Evolutionary conservation across 2,329 filamentous ascomycete genomes (phyloP), one percentile per base, ranked within the genome.

Genomic region (Neurospora sp.): DNA sequence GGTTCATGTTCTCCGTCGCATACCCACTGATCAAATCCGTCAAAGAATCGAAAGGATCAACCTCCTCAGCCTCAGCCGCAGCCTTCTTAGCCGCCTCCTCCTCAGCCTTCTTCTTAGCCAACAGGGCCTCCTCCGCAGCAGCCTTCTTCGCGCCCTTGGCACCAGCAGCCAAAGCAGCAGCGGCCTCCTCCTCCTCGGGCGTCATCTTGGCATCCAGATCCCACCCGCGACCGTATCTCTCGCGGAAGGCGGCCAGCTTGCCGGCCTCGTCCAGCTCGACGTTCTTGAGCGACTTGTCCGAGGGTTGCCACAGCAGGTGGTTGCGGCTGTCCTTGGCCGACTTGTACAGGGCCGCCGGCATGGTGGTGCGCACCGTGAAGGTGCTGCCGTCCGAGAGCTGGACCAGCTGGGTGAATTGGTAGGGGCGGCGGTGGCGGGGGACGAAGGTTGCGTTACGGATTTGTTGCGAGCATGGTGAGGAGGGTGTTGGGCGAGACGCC

Each of bases 231-330:
- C 96, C 96, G 83, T 94, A 99, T 70, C 91, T 87, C 72, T 86
- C 87, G 76, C 96, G 87, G 84, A 99, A 99, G 69, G 92, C 91
- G 68, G 90, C 91, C 77, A 99, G 82, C 78, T 91, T 89, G 19
- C 96, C 96, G 3, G 96, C 95, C 85, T 98, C 96, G 80, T 99
- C 96, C 73, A 96, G 89, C 82, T 99, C 96, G 70, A 97, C 86
- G 79, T 96, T 97, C 78, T 90, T 84, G 76, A 99, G 84, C 72
- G 91, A 91, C 81, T 89, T 89, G 74, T 91, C 90, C 71, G 85
- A 90, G 0, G 96, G 96, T 80, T 98, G 96, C 96, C 96, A 99
- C 69, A 97, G 82, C 2, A 92, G 84, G 77, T 92, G 90, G 84
- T 98, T 99, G 76, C 93, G 89, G 66, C 91, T 92, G 83, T 99